Percentiles rank a stretch among this genome's conserved stretches.
Evolutionary conservation across 371 early-diverging fungal species (phyloP).

Genomic region (Nematocida ausubeli): DNA sequence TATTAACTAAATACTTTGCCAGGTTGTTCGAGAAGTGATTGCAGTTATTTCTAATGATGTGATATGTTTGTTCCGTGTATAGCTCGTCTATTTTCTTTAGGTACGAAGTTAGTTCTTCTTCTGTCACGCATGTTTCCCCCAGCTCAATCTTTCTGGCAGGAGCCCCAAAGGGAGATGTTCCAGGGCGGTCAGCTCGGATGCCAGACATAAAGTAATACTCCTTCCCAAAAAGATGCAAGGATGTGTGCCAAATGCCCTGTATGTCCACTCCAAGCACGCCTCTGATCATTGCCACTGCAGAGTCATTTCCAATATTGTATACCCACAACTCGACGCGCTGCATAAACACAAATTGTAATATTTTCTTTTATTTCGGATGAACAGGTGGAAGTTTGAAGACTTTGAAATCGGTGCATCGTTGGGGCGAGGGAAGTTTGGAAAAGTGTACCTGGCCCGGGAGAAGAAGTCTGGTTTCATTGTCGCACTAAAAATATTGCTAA

Average conservation of each 20-base stretch:
- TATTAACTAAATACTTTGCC: slow-evolving; percentile 55
- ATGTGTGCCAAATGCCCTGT: slow-evolving; percentile 73
- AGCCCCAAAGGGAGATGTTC: slow-evolving; percentile 52
- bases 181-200: slow-evolving; percentile 53
- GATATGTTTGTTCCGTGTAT: slow-evolving; percentile 59
- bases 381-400: slow-evolving; percentile 72
- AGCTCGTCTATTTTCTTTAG: slow-evolving; percentile 36
- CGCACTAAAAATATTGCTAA: slow-evolving; percentile 84
- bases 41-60: slow-evolving; percentile 67
- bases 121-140: slow-evolving; percentile 56
- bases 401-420: slow-evolving; percentile 87
- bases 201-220: slow-evolving; percentile 82
- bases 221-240: slow-evolving; percentile 76
- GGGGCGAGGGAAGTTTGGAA: slow-evolving; percentile 92
- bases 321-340: slow-evolving; percentile 47
- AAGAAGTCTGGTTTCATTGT: slow-evolving; percentile 76
- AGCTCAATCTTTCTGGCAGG: slow-evolving; percentile 51
- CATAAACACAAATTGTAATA: slow-evolving; percentile 19
- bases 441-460: slow-evolving; percentile 87
- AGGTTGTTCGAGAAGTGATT: slow-evolving; percentile 65
- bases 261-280: slow-evolving; percentile 53
- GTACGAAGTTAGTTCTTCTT: slow-evolving; percentile 57
- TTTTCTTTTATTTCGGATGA: slow-evolving; percentile 57
- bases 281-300: neutral
- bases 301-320: slow-evolving; percentile 44